Evolutionary conservation across 441 rosid species (phyloP).

Genomic region (Theobroma grandiflorum): DNA sequence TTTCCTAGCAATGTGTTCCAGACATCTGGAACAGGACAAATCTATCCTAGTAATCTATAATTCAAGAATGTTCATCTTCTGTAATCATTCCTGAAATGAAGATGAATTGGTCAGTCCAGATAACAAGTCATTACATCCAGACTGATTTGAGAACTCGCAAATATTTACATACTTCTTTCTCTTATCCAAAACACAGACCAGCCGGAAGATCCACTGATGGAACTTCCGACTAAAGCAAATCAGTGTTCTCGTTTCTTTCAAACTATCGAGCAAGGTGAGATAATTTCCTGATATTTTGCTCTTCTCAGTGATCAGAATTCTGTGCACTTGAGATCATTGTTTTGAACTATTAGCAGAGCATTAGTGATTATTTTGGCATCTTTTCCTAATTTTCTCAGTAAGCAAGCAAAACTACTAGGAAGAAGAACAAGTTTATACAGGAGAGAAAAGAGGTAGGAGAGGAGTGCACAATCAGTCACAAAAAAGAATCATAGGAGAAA

Average conservation of each 20-base stretch:
- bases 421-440: background rate
- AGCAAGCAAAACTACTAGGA: slow-evolving; percentile 8
- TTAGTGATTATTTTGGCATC: background rate
- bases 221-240: background rate
- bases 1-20: background rate
- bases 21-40: slow-evolving; percentile 9
- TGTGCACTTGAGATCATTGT: background rate
- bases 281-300: background rate
- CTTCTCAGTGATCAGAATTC: no score
- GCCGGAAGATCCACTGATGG: background rate
- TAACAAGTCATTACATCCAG: background rate
- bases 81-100: background rate
- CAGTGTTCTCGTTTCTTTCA: background rate
- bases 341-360: background rate
- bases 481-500: background rate
- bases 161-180: background rate
- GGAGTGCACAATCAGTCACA: slow-evolving; percentile 4
- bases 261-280: background rate
- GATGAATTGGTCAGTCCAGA: slow-evolving; percentile 10
- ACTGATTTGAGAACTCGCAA: background rate
- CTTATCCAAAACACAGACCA: background rate
- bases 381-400: slow-evolving; percentile 16
- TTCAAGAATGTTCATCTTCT: background rate
- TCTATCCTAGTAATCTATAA: background rate
- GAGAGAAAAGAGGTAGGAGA: background rate